These are phyloP conservation scores for Phytophthora multivora DNA, from an alignment of 352 stramenopile species.

Conservation along the genomic window DNA sequence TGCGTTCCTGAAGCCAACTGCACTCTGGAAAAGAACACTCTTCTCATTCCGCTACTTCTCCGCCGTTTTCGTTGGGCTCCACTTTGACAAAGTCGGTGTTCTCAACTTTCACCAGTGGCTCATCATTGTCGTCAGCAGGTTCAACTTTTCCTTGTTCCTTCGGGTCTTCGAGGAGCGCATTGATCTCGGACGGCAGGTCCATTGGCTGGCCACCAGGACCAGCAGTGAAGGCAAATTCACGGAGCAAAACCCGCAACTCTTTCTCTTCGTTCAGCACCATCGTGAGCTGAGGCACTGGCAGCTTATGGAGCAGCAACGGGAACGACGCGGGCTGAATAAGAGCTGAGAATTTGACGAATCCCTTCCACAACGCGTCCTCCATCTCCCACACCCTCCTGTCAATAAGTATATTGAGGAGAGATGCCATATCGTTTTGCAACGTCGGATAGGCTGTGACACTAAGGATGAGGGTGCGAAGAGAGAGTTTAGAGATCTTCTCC, in stretches of 20 bases:
- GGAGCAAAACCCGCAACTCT: constrained; percentile 53
- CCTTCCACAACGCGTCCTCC: constrained; percentile 78
- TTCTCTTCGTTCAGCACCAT: constrained; percentile 65
- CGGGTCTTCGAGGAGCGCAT: constrained; percentile 33
- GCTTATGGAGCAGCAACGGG: constrained; percentile 54
- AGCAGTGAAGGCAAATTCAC: constrained; percentile 45
- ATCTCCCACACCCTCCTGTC: constrained; percentile 70
- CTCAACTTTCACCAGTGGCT: constrained; percentile 25
- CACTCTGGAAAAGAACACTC: neutral
- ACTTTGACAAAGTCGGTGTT: constrained; percentile 26
- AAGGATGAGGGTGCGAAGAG: constrained; percentile 78
- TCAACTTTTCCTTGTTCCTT: constrained; percentile 25
- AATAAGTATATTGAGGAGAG: constrained; percentile 59
- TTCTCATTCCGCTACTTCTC: constrained; percentile 1
- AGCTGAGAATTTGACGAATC: constrained; percentile 79
- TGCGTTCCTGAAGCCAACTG: constrained; percentile 12
- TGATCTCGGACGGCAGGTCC: constrained; percentile 38
- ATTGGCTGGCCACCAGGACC: constrained; percentile 34
- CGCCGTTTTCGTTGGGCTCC: constrained; percentile 15
- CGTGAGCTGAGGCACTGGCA: constrained; percentile 57
- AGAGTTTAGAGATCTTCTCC: constrained; percentile 66
- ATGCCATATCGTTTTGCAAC: constrained; percentile 66
- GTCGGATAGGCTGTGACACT: constrained; percentile 75
- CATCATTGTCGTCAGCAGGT: constrained; percentile 3
- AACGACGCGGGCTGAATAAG: constrained; percentile 80